Conservation (phyloP, 192 early-diverging fungal species). For the Diversispora epigaea region DNA sequence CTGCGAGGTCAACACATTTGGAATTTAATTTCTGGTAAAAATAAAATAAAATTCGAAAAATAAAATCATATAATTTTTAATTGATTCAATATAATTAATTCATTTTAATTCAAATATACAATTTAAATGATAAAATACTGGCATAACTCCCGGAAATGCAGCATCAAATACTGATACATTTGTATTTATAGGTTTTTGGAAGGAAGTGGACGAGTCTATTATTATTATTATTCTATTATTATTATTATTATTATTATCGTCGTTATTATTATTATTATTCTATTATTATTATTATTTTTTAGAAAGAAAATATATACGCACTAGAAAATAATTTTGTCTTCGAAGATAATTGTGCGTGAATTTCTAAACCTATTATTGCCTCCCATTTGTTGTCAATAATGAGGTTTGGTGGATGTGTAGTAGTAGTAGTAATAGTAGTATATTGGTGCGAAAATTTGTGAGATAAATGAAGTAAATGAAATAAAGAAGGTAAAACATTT, state of each 20-base stretch:
- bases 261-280: neutral
- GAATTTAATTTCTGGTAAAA: slow-evolving; percentile 61
- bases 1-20: slow-evolving; percentile 69
- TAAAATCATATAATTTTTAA: neutral
- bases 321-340: slow-evolving; percentile 84
- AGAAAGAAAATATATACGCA: slow-evolving; percentile 22
- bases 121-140: slow-evolving; percentile 48
- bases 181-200: slow-evolving; percentile 69
- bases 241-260: neutral
- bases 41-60: neutral
- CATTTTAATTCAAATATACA: neutral
- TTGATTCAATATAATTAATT: neutral
- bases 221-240: neutral
- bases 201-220: slow-evolving; percentile 45
- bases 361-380: slow-evolving; percentile 84
- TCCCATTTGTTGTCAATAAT: slow-evolving; percentile 46
- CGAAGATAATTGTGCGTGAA: slow-evolving; percentile 81
- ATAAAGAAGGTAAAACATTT: no score
- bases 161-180: slow-evolving; percentile 75
- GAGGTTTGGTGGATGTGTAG: no score
- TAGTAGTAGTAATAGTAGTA: no score
- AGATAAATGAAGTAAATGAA: no score
- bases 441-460: no score
- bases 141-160: slow-evolving; percentile 84
- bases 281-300: neutral